These are phyloP conservation scores for Leccinum aurantiacum DNA, from an alignment of 768 basidiomycete genomes.

Conservation along the genomic window DNA sequence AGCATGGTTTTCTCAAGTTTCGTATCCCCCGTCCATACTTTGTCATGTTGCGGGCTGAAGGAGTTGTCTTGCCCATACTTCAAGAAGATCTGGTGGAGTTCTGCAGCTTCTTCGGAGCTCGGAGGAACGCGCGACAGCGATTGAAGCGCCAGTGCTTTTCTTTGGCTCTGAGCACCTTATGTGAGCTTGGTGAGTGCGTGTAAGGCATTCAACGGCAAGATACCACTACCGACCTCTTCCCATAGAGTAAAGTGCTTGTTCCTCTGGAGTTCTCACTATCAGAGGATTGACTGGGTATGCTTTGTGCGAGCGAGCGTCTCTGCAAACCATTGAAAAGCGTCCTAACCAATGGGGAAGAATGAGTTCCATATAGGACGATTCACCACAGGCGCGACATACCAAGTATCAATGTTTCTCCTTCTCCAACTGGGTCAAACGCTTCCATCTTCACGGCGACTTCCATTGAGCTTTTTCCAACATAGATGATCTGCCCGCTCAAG, in stretches of 20 bases:
- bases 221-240: conserved; percentile 56
- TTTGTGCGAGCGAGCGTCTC: conserved; percentile 64
- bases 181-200: not conserved
- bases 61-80: conserved; percentile 49
- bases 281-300: conserved; percentile 67
- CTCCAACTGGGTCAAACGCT: conserved; percentile 45
- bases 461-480: conserved; percentile 75
- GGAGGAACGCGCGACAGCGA: conserved; percentile 76
- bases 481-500: conserved; percentile 79
- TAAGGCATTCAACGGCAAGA: not conserved
- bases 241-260: conserved; percentile 58
- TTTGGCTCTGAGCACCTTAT: conserved; percentile 60
- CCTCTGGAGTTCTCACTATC: conserved; percentile 57
- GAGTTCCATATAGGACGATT: not conserved
- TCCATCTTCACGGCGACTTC: conserved; percentile 89
- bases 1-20: conserved; percentile 65
- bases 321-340: conserved; percentile 90
- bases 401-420: conserved; percentile 60
- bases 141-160: conserved; percentile 50
- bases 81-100: conserved; percentile 70
- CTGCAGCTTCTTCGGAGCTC: conserved; percentile 62
- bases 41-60: conserved; percentile 34
- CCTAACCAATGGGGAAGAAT: conserved; percentile 41
- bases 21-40: conserved; percentile 77
- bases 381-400: conserved; percentile 40